Percentiles rank a stretch among this genome's conserved stretches.
Evolutionary conservation across 2,329 filamentous ascomycete species (phyloP).

Genomic region (Pestalotiopsis sp.): DNA sequence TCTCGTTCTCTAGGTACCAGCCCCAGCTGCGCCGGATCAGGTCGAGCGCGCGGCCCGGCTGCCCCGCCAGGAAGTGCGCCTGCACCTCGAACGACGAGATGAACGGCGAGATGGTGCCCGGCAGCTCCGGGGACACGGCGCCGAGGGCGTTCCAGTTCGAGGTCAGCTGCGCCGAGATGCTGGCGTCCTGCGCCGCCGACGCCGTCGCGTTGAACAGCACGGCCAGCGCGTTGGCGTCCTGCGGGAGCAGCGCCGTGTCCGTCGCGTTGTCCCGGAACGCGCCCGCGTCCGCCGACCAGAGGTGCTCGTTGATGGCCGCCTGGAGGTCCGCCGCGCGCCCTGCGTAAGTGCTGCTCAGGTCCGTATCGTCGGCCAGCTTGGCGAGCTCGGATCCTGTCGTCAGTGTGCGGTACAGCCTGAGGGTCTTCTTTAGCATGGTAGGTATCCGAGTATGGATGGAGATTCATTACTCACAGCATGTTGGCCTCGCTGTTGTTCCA

Average conservation of each 20-base stretch:
- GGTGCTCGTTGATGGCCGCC: constrained; percentile 46
- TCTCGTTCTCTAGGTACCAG: constrained; percentile 60
- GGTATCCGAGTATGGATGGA: not conserved
- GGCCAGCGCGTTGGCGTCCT: constrained; percentile 63
- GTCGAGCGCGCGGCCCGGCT: constrained; percentile 53
- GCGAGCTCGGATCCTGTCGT: constrained; percentile 55
- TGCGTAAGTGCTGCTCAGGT: constrained; percentile 42
- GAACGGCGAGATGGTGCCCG: constrained; percentile 60
- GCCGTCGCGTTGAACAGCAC: constrained; percentile 49
- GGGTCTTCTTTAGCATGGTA: not conserved
- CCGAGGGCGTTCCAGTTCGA: constrained; percentile 60
- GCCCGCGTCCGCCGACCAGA: constrained; percentile 51
- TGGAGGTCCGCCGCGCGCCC: constrained; percentile 43
- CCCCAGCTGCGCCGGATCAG: constrained; percentile 62
- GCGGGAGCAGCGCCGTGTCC: constrained; percentile 53
- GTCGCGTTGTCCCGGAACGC: constrained; percentile 48
- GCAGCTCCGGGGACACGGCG: constrained; percentile 57
- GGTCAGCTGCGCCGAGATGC: constrained; percentile 48
- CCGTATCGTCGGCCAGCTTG: constrained; percentile 45
- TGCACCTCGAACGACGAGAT: constrained; percentile 62
- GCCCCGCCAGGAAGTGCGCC: constrained; percentile 53
- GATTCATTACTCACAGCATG: constrained; percentile 38
- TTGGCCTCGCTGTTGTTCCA: constrained; percentile 55
- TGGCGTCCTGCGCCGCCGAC: constrained; percentile 31
- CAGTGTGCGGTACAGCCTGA: constrained; percentile 51